Percentiles rank a stretch among this genome's conserved stretches.
Evolutionary conservation across 2,329 filamentous ascomycete species (phyloP).

Genomic region (Coniochaeta ligniaria): DNA sequence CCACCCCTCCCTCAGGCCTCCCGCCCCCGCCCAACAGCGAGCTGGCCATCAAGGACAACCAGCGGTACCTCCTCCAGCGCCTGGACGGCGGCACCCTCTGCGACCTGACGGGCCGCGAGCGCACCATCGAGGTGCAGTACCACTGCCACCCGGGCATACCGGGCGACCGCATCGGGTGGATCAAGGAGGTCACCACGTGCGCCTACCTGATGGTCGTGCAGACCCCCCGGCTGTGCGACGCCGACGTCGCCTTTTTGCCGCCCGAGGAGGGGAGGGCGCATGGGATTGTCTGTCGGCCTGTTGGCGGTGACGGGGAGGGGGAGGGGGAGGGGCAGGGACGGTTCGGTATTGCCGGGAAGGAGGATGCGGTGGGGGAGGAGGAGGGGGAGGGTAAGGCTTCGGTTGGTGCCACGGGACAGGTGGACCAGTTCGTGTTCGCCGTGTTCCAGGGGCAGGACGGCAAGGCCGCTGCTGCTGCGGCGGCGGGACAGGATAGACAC

Average conservation of each 20-base stretch:
- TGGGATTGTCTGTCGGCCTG: conserved; percentile 66
- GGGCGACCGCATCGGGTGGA: conserved; percentile 75
- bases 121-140: conserved; percentile 78
- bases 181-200: conserved; percentile 88
- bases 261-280: conserved; percentile 72
- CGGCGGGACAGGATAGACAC: conserved; percentile 11
- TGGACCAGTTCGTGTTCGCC: conserved; percentile 3
- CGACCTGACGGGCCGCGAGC: conserved; percentile 74
- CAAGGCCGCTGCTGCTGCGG: conserved; percentile 3
- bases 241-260: conserved; percentile 79
- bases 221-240: conserved; percentile 80
- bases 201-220: conserved; percentile 90
- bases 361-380: conserved; percentile 30
- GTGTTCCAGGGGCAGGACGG: conserved; percentile 6
- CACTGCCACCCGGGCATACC: conserved; percentile 70
- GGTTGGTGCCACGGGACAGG: conserved; percentile 16
- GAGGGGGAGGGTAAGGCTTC: conserved; percentile 27
- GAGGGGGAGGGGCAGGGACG: conserved; percentile 28
- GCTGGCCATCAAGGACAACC: conserved; percentile 75
- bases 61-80: conserved; percentile 78
- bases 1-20: background rate
- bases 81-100: conserved; percentile 75
- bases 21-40: conserved; percentile 44
- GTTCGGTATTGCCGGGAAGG: conserved; percentile 27
- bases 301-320: conserved; percentile 49